Conservation (phyloP, 345 rosid species). For the Litchi chinensis region DNA sequence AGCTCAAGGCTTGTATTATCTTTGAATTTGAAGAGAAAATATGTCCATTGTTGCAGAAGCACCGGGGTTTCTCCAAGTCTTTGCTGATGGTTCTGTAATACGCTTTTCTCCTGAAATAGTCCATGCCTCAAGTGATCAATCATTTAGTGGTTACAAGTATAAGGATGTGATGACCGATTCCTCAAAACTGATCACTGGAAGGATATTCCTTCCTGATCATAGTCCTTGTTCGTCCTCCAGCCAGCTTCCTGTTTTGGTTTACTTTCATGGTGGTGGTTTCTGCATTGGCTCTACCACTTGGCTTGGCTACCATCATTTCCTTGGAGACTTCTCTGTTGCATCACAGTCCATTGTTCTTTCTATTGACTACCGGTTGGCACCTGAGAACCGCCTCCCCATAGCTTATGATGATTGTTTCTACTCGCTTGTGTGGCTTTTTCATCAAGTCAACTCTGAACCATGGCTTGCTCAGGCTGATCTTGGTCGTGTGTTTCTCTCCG, state of each 20-base stretch:
- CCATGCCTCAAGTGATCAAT: slow-evolving; percentile 32
- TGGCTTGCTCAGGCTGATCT: slow-evolving; percentile 53
- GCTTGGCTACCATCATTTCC: slow-evolving; percentile 67
- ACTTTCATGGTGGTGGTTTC: slow-evolving; percentile 74
- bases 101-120: slow-evolving; percentile 44
- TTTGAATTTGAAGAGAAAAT: not conserved
- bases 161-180: slow-evolving; percentile 50
- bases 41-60: slow-evolving; percentile 55
- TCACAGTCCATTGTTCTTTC: slow-evolving; percentile 47
- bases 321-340: slow-evolving; percentile 50
- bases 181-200: slow-evolving; percentile 46
- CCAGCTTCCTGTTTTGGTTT: slow-evolving; percentile 47
- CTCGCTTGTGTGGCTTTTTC: slow-evolving; percentile 51
- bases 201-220: slow-evolving; percentile 48
- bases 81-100: slow-evolving; percentile 53
- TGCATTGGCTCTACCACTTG: slow-evolving; percentile 64
- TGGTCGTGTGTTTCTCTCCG: slow-evolving; percentile 47
- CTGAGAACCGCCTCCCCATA: slow-evolving; percentile 53
- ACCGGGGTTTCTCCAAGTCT: slow-evolving; percentile 55
- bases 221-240: not conserved
- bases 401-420: slow-evolving; percentile 60
- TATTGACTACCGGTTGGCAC: slow-evolving; percentile 63
- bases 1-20: not conserved
- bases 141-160: slow-evolving; percentile 36
- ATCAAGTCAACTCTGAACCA: slow-evolving; percentile 35